These are phyloP conservation scores for Mortierella sp. DNA, from an alignment of 371 early-diverging fungal genomes.

Conservation along the genomic window DNA sequence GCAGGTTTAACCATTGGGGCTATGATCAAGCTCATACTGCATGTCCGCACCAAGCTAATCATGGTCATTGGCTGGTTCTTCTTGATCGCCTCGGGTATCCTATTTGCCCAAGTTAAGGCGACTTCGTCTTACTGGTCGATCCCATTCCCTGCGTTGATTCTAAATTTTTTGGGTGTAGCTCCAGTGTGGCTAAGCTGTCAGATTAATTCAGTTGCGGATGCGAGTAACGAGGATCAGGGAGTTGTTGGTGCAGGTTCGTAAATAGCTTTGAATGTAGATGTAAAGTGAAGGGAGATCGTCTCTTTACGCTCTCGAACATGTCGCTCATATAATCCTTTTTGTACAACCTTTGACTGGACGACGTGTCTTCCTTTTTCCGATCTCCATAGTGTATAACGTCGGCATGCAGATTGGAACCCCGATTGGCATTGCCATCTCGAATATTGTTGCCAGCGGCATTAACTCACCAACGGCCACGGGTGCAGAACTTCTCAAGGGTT, in stretches of 20 bases:
- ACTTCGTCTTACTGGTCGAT: conserved; percentile 30
- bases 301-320: no score
- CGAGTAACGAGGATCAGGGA: conserved; percentile 31
- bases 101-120: conserved; percentile 27
- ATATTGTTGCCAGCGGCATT: conserved; percentile 26
- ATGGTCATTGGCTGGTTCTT: conserved; percentile 33
- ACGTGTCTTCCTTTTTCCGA: no score
- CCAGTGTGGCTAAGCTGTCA: conserved; percentile 33
- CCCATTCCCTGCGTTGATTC: conserved; percentile 25
- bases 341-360: no score
- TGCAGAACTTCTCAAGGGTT: conserved; percentile 17
- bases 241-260: conserved; percentile 25
- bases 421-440: conserved; percentile 37
- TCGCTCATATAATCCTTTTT: no score
- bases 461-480: conserved; percentile 16
- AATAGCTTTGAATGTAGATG: no score
- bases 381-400: conserved; percentile 26
- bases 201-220: conserved; percentile 37
- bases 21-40: conserved; percentile 13
- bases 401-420: conserved; percentile 30
- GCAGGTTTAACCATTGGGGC: conserved; percentile 8
- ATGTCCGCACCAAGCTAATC: conserved; percentile 27
- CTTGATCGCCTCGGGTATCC: conserved; percentile 26
- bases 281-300: no score
- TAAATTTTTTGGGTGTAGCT: conserved; percentile 33